These are phyloP conservation scores for Rhizopogon parksii DNA, from an alignment of 1,284 basidiomycete species.

Conservation along the genomic window DNA sequence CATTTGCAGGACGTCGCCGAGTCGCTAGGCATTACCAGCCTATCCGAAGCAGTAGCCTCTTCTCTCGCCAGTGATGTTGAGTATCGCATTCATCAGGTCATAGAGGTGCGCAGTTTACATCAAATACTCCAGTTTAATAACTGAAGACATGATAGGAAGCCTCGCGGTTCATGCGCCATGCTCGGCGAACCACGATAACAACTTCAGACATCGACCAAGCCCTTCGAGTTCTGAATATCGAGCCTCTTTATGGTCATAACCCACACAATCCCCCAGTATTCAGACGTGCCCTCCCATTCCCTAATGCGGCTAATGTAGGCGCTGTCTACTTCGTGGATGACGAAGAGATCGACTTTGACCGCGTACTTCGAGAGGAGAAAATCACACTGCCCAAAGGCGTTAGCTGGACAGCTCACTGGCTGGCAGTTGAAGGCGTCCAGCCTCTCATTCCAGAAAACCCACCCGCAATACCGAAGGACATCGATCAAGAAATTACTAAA, in stretches of 20 bases:
- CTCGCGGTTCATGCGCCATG: constrained; percentile 93
- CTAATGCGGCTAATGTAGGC: constrained; percentile 49
- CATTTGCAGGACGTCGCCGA: constrained; percentile 82
- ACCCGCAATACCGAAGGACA: constrained; percentile 63
- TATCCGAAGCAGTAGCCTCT: constrained; percentile 78
- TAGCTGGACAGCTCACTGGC: constrained; percentile 90
- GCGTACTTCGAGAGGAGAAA: constrained; percentile 78
- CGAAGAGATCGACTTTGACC: constrained; percentile 96
- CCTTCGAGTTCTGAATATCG: constrained; percentile 89
- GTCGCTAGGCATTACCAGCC: constrained; percentile 71
- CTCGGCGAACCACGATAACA: constrained; percentile 79
- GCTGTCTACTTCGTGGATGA: constrained; percentile 92
- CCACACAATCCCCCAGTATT: constrained; percentile 67
- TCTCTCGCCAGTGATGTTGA: constrained; percentile 94
- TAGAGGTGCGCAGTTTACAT: constrained; percentile 56
- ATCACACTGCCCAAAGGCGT: constrained; percentile 71
- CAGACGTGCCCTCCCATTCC: constrained; percentile 64
- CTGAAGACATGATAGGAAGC: constrained; percentile 64
- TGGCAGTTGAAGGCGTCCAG: constrained; percentile 97
- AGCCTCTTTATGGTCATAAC: constrained; percentile 80
- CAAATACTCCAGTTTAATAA: neutral
- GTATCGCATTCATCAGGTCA: constrained; percentile 89
- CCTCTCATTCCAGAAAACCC: constrained; percentile 97
- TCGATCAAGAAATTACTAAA: constrained; percentile 30
- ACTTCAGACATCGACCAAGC: constrained; percentile 93